A percentile compares a stretch with the other conserved stretches of the same genome.
Evolutionary conservation across 352 stramenopile genomes (phyloP).

Genomic region (Elongisporangium senticosum): DNA sequence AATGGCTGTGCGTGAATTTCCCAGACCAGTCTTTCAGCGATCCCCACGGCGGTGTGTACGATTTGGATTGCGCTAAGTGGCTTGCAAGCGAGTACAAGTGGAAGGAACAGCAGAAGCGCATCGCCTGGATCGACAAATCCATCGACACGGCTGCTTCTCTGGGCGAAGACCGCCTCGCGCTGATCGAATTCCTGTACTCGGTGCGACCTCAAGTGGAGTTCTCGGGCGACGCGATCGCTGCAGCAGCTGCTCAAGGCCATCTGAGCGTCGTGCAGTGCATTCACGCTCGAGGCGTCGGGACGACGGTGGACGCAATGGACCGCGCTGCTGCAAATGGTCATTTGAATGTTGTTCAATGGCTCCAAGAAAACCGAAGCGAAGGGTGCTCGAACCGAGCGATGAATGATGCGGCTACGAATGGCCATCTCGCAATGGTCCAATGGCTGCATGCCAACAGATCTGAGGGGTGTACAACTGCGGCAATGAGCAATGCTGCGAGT

Average conservation of each 20-base stretch:
- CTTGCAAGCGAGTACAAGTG: background rate
- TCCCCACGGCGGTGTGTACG: background rate
- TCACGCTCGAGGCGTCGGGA: background rate
- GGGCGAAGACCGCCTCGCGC: background rate
- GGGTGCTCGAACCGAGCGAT: constrained; percentile 22
- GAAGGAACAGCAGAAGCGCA: background rate
- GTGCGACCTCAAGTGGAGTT: background rate
- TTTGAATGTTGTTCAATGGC: constrained; percentile 27
- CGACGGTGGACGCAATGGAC: background rate
- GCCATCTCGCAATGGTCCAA: constrained; percentile 20
- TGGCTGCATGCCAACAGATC: constrained; percentile 20
- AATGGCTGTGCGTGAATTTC: background rate
- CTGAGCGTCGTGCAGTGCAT: constrained; percentile 13
- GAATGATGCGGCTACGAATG: constrained; percentile 17
- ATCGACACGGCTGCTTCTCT: background rate
- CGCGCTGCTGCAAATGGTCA: constrained; percentile 12
- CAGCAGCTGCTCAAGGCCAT: constrained; percentile 4
- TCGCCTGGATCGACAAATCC: background rate
- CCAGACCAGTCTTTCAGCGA: background rate
- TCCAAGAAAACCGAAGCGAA: constrained; percentile 19
- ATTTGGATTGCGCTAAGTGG: background rate
- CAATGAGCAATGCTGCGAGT: constrained; percentile 24
- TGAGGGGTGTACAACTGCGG: constrained; percentile 22
- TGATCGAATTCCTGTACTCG: background rate
- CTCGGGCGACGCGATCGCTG: constrained; percentile 1